A percentile compares a stretch with the other conserved stretches of the same genome.
Evolutionary conservation across 148 eudicot species (phyloP).

Genomic region (Tetragonia tetragonoides): DNA sequence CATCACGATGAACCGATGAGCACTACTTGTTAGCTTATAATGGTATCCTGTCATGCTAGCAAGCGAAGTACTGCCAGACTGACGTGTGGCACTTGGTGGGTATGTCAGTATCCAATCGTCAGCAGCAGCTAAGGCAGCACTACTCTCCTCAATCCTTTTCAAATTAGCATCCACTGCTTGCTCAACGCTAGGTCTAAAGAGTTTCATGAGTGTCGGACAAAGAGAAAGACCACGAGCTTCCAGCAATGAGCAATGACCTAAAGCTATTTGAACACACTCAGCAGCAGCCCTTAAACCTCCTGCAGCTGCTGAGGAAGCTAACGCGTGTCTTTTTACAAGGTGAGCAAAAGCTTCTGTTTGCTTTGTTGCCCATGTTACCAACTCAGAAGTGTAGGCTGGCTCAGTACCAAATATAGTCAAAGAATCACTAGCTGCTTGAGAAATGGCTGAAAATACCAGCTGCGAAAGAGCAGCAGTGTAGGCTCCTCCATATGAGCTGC

Average conservation of each 20-base stretch:
- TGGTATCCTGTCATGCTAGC: constrained; percentile 49
- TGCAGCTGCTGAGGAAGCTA: constrained; percentile 98
- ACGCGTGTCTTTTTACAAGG: constrained; percentile 90
- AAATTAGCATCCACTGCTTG: constrained; percentile 92
- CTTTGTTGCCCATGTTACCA: constrained; percentile 94
- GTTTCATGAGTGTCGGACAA: constrained; percentile 77
- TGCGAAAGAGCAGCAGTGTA: constrained; percentile 98
- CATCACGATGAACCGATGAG: constrained; percentile 87
- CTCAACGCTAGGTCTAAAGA: constrained; percentile 88
- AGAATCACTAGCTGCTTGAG: constrained; percentile 89
- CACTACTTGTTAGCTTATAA: constrained; percentile 93
- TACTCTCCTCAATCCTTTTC: constrained; percentile 90
- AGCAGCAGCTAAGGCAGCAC: constrained; percentile 94
- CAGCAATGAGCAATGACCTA: constrained; percentile 86
- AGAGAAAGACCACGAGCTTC: constrained; percentile 93
- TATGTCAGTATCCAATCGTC: constrained; percentile 83
- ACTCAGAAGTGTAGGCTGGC: constrained; percentile 85
- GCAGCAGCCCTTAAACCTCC: constrained; percentile 98
- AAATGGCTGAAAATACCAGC: constrained; percentile 88
- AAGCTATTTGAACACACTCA: constrained; percentile 97
- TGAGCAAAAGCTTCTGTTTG: constrained; percentile 84
- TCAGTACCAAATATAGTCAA: constrained; percentile 75
- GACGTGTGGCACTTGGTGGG: constrained; percentile 51
- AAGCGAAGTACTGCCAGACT: constrained; percentile 53
- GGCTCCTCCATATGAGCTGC: constrained; percentile 99